Evolutionary conservation across 2,329 filamentous ascomycete genomes (phyloP).

Genomic region (Parafenestella ontariensis): DNA sequence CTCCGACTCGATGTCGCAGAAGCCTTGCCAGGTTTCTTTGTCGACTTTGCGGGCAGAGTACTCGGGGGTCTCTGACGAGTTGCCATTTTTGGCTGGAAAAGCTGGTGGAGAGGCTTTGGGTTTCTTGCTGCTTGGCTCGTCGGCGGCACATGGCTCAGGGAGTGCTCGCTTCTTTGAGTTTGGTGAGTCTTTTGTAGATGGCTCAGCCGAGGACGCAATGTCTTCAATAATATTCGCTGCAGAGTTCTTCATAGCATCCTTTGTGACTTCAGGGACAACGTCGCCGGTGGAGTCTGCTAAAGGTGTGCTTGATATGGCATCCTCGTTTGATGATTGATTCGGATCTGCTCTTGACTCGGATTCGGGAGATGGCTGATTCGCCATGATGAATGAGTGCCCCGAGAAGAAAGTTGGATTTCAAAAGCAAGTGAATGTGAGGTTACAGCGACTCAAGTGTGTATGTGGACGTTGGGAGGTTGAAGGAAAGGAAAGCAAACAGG

Average conservation of each 20-base stretch:
- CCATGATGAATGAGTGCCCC: background rate
- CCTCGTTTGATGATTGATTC: background rate
- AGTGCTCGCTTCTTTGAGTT: conserved; percentile 25
- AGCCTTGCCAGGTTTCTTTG: conserved; percentile 68
- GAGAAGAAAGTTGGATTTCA: background rate
- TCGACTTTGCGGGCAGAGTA: conserved; percentile 46
- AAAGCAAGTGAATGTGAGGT: background rate
- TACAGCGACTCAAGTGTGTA: conserved; percentile 19
- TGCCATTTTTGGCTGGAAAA: background rate
- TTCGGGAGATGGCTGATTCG: background rate
- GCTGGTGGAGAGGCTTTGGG: conserved; percentile 12
- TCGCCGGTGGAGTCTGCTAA: background rate
- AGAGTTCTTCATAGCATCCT: background rate
- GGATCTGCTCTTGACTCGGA: no score
- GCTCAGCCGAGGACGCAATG: background rate
- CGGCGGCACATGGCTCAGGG: conserved; percentile 5
- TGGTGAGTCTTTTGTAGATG: conserved; percentile 6
- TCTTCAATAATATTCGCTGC: background rate
- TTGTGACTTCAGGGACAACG: background rate
- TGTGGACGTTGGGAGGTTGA: conserved; percentile 15
- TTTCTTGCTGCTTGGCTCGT: conserved; percentile 26
- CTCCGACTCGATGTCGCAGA: conserved; percentile 88
- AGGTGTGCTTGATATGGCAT: background rate
- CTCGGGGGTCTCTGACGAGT: conserved; percentile 27
- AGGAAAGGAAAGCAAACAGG: conserved; percentile 17